phyloP scores from a whole-genome alignment of 306 rosid species.

The Coriaria nepalensis region DNA sequence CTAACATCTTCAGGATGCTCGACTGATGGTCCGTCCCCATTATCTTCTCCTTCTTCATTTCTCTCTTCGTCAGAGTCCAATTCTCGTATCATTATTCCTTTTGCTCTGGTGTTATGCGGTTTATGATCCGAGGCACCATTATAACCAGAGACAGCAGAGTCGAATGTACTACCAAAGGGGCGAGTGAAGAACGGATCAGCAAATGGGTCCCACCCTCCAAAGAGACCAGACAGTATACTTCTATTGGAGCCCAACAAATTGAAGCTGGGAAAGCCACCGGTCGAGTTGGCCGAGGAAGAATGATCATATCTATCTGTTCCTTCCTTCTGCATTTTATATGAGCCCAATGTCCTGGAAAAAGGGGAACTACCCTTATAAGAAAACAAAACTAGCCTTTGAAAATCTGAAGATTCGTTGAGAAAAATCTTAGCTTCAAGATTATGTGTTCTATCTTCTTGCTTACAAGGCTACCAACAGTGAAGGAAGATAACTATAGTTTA shows the following conservation, averaged over 20 bases:
- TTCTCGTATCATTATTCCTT: conserved; percentile 52
- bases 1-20: conserved; percentile 63
- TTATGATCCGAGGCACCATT: conserved; percentile 13
- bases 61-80: conserved; percentile 49
- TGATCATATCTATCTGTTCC: conserved; percentile 23
- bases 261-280: conserved; percentile 19
- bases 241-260: conserved; percentile 36
- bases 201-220: conserved; percentile 63
- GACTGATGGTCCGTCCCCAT: conserved; percentile 42
- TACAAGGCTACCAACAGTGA: no score
- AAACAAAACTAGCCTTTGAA: conserved; percentile 23
- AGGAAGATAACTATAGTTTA: no score
- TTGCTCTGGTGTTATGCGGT: conserved; percentile 20
- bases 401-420: conserved; percentile 26
- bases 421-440: no score
- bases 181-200: conserved; percentile 68
- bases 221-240: conserved; percentile 34
- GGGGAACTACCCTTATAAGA: not conserved
- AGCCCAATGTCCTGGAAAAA: conserved; percentile 8
- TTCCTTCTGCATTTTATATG: conserved; percentile 36
- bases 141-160: conserved; percentile 19
- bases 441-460: conserved; percentile 17
- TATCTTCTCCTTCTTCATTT: conserved; percentile 14
- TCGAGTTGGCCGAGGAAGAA: conserved; percentile 18
- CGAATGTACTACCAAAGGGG: conserved; percentile 31